Evolutionary conservation across 352 stramenopile genomes (phyloP), one percentile per base, ranked within the genome.

Genomic region (Phytopythium cucurbitacearum): DNA sequence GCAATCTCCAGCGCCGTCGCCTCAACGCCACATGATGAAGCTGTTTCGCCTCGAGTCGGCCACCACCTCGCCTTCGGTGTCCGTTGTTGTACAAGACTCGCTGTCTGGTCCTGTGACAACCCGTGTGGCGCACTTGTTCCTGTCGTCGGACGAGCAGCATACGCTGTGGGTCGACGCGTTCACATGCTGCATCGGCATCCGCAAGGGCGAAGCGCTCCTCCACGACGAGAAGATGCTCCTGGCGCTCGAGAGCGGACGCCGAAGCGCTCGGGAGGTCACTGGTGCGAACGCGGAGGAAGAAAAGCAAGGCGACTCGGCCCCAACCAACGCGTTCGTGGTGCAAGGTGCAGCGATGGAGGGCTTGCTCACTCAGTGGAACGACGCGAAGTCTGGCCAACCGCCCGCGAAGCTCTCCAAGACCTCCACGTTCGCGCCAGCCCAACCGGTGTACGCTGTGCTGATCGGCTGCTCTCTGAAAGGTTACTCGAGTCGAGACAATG

Each of bases 151-250:
- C 0, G 56, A 69, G 2, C 71, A 86, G 50, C 60, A 62, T n/a
- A 65, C 65, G 15, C 44, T 65, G 5, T 89, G 76, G 76, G 36
- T 71, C 10, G 45, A 65, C 6, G 69, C 69, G 0, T 73, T 89
- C 40, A 53, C 43, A 1, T 46, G 33, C 7, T 65, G 67, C 10
- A 69, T 87, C 9, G 64, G 81, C 16, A 61, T 78, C 13, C 49
- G 53, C 2, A 81, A 83, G 57, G 76, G 79, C 9, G 73, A 87
- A 56, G 67, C 73, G 36, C 65, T 87, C 0, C 57, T 87, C 0
- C 55, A 46, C 0, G 76, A 87, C 41, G 78, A 89, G 12, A 81
- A 77, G 47, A 45, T 69, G 10, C 65, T 89, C 8, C 32, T 87
- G 7, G 62, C 40, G 5, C 61, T 89, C 3, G 75, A 86, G 40